Evolutionary conservation across 2,329 filamentous ascomycete genomes (phyloP), one percentile per base, ranked within the genome.

Genomic region (Exophiala xenobiotica): DNA sequence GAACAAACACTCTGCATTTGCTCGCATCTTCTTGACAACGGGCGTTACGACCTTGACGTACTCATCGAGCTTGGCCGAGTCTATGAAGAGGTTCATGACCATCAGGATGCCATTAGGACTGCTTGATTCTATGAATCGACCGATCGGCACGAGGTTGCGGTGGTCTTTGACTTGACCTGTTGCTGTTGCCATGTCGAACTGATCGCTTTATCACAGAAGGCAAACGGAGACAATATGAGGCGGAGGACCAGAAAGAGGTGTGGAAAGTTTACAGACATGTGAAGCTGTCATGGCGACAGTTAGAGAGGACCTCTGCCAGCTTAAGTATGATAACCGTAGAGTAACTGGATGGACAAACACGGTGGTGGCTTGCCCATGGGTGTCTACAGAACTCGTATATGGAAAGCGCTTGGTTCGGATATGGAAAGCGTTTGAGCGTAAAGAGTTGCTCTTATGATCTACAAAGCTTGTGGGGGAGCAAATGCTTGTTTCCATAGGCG

Each of bases 21-120:
- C 48, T 23, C 52, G 52, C 37, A 54, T 47, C 18, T 44, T 38
- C 20, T 20, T 41, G 35, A 47, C 48, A 27, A 47, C 43, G n/a
- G 48, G 52, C 4, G 47, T 47, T 9, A 51, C 48, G 22, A 54
- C 27, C 9, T 37, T 29, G n/a, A 51, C 22, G 38, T 48, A 51
- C n/a, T 54, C 52, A 24, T 19, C 42, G 12, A 51, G 43, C 27
- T 48, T 51, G 29, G 43, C 29, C 2, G 42, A 42, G 29, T 46
- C 18, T 27, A 54, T 47, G 52, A 47, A 54, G 29, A 54, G n/a
- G 29, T 54, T 38, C 11, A 49, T 54, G 7, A 37, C 37, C 37
- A 54, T 47, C 18, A 54, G 42, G 20, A 40, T 35, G 37, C 52
- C 52, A 26, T 51, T 12, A 6, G 5, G 19, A 14, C 41, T 41